These are phyloP conservation scores for Phytopythium oedochilum DNA, from an alignment of 352 stramenopile genomes.

Conservation along the genomic window DNA sequence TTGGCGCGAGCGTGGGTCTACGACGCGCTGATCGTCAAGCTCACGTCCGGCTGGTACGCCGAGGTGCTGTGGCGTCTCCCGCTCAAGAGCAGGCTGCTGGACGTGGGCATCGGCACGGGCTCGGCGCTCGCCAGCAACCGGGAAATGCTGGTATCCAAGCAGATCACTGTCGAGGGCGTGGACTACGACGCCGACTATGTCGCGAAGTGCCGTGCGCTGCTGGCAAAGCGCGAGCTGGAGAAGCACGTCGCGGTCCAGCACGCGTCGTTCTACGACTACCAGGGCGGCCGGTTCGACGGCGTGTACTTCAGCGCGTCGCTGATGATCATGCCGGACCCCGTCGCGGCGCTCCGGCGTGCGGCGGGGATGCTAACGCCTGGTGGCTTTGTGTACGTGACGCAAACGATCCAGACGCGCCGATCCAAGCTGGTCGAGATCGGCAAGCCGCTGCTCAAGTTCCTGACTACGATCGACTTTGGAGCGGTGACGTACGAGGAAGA, in stretches of 20 bases:
- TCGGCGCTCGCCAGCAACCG: slow-evolving; percentile 61
- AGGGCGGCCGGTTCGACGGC: slow-evolving; percentile 72
- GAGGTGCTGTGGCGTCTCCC: slow-evolving; percentile 67
- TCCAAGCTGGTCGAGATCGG: slow-evolving; percentile 63
- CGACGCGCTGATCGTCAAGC: slow-evolving; percentile 80
- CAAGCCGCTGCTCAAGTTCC: slow-evolving; percentile 91
- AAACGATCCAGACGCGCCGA: slow-evolving; percentile 87
- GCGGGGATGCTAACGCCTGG: slow-evolving; percentile 59
- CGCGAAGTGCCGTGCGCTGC: slow-evolving; percentile 45
- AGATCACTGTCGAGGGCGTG: slow-evolving; percentile 78
- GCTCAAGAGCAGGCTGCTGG: slow-evolving; percentile 57
- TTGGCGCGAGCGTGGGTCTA: slow-evolving; percentile 78
- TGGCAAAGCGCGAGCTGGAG: slow-evolving; percentile 33
- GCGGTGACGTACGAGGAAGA: slow-evolving; percentile 83
- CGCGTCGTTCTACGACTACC: slow-evolving; percentile 80
- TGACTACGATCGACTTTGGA: slow-evolving; percentile 93
- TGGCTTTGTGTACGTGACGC: slow-evolving; percentile 84
- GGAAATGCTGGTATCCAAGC: slow-evolving; percentile 56
- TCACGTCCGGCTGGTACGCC: slow-evolving; percentile 89
- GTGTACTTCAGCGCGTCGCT: slow-evolving; percentile 92
- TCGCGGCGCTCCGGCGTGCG: slow-evolving; percentile 69
- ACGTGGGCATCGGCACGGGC: slow-evolving; percentile 89
- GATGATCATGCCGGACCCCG: slow-evolving; percentile 89
- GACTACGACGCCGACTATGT: slow-evolving; percentile 91
- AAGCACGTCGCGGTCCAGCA: slow-evolving; percentile 57